A percentile compares a stretch with the other conserved stretches of the same genome.
phyloP scores from a whole-genome alignment of 2,329 filamentous ascomycete genomes.

The Fusarium robinianum region DNA sequence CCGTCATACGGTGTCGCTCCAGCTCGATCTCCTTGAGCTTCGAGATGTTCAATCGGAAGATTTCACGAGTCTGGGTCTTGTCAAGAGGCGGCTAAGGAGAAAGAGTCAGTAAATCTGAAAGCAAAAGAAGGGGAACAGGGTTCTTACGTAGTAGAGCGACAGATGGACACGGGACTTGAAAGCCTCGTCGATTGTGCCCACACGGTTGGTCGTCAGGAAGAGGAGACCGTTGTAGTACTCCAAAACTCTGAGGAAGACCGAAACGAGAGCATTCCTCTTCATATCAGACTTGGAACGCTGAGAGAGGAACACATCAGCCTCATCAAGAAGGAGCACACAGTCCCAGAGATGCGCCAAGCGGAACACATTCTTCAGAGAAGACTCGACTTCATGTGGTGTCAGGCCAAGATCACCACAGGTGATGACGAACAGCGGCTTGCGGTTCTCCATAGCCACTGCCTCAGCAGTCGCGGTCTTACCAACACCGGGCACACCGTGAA shows the following conservation, averaged over 20 bases:
- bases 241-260: slow-evolving; percentile 51
- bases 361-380: slow-evolving; percentile 48
- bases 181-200: slow-evolving; percentile 54
- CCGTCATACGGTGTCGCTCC: slow-evolving; percentile 43
- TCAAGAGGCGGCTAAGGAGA: slow-evolving; percentile 42
- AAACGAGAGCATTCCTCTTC: slow-evolving; percentile 45
- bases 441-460: slow-evolving; percentile 47
- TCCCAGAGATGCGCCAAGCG: slow-evolving; percentile 47
- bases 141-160: slow-evolving; percentile 46
- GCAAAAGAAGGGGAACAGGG: not conserved
- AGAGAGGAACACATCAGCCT: slow-evolving; percentile 44
- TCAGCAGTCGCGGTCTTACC: slow-evolving; percentile 56
- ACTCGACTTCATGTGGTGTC: slow-evolving; percentile 48
- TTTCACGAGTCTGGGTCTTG: slow-evolving; percentile 45
- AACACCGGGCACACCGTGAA: slow-evolving; percentile 54
- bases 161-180: slow-evolving; percentile 55
- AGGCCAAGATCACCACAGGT: slow-evolving; percentile 54
- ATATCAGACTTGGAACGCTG: slow-evolving; percentile 39
- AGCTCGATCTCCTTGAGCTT: slow-evolving; percentile 45
- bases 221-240: slow-evolving; percentile 54
- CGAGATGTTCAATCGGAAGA: slow-evolving; percentile 47
- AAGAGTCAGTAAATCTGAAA: not conserved
- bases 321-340: slow-evolving; percentile 45
- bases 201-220: slow-evolving; percentile 57
- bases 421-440: slow-evolving; percentile 53